Conservation (phyloP, 352 stramenopile species). For the Hyaloperonospora arabidopsidis region DNA sequence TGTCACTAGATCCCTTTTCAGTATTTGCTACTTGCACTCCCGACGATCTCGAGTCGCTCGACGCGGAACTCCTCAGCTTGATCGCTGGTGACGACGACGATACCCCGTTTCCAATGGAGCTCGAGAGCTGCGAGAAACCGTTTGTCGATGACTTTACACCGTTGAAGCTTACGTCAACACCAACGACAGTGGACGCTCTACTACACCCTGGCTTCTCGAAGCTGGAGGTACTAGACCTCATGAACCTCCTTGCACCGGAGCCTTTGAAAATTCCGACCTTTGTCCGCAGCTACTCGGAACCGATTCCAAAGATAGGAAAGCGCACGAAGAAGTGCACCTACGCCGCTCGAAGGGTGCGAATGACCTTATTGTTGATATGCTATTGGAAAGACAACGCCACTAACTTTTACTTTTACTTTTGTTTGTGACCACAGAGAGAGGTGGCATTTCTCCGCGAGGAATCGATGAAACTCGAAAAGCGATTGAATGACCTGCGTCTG, state of each 20-base stretch:
- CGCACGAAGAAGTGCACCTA: conserved; percentile 58
- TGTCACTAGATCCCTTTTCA: conserved; percentile 32
- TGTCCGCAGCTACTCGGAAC: conserved; percentile 19
- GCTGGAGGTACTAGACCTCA: conserved; percentile 32
- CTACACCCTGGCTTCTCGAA: conserved; percentile 32
- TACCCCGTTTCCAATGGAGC: conserved; percentile 8
- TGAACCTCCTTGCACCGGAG: conserved; percentile 28
- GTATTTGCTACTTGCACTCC: conserved; percentile 20
- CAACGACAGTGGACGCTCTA: conserved; percentile 28
- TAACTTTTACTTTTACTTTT: conserved; percentile 12
- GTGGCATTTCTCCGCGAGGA: conserved; percentile 36
- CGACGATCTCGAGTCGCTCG: conserved; percentile 29
- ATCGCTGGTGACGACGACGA: conserved; percentile 25
- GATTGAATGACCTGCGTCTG: conserved; percentile 28
- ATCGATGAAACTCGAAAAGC: conserved; percentile 28
- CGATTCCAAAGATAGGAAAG: conserved; percentile 28
- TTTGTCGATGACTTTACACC: conserved; percentile 28
- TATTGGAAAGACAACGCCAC: background rate
- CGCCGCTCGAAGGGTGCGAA: conserved; percentile 39
- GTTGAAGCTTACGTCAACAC: conserved; percentile 28
- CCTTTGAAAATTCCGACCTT: conserved; percentile 17
- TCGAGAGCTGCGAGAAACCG: conserved; percentile 4
- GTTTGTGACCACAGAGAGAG: conserved; percentile 28
- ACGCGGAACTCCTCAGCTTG: conserved; percentile 29
- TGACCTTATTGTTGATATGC: background rate